Evolutionary conservation across 2,329 filamentous ascomycete genomes (phyloP), one percentile per base, ranked within the genome.

Genomic region (Orbilia brochopaga): DNA sequence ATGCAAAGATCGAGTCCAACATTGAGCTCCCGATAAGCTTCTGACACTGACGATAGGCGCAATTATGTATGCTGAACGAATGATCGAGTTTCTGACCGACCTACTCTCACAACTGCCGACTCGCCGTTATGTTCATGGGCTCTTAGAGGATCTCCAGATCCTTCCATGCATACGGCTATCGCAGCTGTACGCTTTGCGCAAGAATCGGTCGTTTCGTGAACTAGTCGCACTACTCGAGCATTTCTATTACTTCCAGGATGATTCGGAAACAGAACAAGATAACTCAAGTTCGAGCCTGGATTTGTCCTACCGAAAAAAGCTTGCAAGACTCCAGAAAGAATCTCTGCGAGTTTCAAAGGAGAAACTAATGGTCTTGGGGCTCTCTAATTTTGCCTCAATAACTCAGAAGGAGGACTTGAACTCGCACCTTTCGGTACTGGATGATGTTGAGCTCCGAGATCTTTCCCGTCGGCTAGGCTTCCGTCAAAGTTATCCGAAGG

Each of bases 51-150:
- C 23, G 32, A 75, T 77, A 80, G 88, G 92, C 32, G 87, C 90
- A 75, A 79, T 92, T 19, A 80, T 86, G 1, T 99, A 97, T 79
- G 96, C 91, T 78, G 93, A 97, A 79, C 86, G 92, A n/a, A 93
- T 97, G 74, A 80, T 94, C 57, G 94, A 99, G 79, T 88, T 99
- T 57, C 82, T 99, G 53, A 88, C 90, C 7, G 94, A 99, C 78
- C 81, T 99, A 19, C 87, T 95, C 79, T 97, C 93, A 77, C 94
- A 99, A 79, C 83, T 97, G 53, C 94, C 94, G 0, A 99, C 95
- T 2, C 85, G 94, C 76, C 87, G 94, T 79, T 97, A 97, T 78
- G 90, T 96, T 78, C 97, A 97, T 79, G 88, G 90, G 0, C 81
- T 99, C 46, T 80, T 97, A 13, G 88, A 90, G 76, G 93, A 99